These are phyloP conservation scores for Pseudopithomyces maydicus DNA, from an alignment of 2,329 filamentous ascomycete species.

Conservation along the genomic window DNA sequence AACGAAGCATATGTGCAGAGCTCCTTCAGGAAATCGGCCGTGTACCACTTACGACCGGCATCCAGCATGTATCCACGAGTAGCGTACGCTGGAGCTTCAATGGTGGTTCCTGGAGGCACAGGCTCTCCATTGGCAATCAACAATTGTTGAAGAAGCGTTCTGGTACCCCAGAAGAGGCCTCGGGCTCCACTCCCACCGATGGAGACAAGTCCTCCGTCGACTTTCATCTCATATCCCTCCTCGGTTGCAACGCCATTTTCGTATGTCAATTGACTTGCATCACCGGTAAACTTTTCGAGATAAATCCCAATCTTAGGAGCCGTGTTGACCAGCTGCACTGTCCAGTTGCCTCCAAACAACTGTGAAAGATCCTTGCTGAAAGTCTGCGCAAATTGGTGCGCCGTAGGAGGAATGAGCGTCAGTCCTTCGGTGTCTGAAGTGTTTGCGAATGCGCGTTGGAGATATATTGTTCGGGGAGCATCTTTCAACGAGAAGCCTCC, in stretches of 20 bases:
- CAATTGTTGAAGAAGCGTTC: constrained; percentile 52
- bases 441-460: constrained; percentile 47
- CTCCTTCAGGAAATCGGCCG: constrained; percentile 49
- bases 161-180: constrained; percentile 56
- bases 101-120: constrained; percentile 31
- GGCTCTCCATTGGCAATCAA: constrained; percentile 41
- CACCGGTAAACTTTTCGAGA: constrained; percentile 42
- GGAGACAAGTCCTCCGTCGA: constrained; percentile 40
- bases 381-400: constrained; percentile 54
- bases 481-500: constrained; percentile 29
- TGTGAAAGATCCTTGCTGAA: constrained; percentile 53
- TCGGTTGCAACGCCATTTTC: constrained; percentile 54
- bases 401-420: constrained; percentile 58
- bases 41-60: constrained; percentile 53
- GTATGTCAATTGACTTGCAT: constrained; percentile 47
- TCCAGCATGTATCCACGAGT: constrained; percentile 54
- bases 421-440: constrained; percentile 52
- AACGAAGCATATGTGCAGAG: constrained; percentile 53
- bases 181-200: constrained; percentile 51
- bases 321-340: constrained; percentile 44
- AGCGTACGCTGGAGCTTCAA: constrained; percentile 51
- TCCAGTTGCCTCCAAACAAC: constrained; percentile 50
- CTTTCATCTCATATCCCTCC: constrained; percentile 56
- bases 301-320: constrained; percentile 50
- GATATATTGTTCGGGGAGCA: constrained; percentile 46